Conservation (phyloP, 2,329 filamentous ascomycete genomes). For the Aspergillus pseudoviridinutans region DNA sequence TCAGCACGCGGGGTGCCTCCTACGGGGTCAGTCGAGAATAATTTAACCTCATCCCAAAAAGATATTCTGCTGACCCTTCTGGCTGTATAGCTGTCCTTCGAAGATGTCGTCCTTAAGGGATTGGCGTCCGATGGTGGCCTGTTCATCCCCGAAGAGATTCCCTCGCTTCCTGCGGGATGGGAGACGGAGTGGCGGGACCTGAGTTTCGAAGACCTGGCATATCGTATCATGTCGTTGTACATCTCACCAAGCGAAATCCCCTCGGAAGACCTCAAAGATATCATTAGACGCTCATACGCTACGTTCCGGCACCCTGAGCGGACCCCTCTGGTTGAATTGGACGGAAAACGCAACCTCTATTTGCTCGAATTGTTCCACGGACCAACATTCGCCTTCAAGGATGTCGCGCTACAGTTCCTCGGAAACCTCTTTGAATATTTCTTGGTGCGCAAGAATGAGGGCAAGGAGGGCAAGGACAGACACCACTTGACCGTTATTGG, state of each 20-base stretch:
- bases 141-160: conserved; percentile 68
- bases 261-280: conserved; percentile 69
- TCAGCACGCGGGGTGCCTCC: conserved; percentile 30
- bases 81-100: conserved; percentile 63
- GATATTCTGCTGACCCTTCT: conserved; percentile 8
- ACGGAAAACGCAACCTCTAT: conserved; percentile 68
- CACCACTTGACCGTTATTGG: conserved; percentile 84
- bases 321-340: conserved; percentile 74
- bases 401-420: conserved; percentile 87
- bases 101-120: conserved; percentile 85
- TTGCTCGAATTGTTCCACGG: conserved; percentile 95
- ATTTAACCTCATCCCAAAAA: neutral
- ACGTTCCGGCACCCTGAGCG: conserved; percentile 79
- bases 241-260: conserved; percentile 83
- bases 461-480: conserved; percentile 51
- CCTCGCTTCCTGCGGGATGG: conserved; percentile 19
- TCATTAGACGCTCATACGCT: conserved; percentile 80
- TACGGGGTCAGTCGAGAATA: conserved; percentile 22
- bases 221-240: conserved; percentile 81
- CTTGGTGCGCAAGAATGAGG: conserved; percentile 42
- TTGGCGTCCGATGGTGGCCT: conserved; percentile 82
- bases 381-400: conserved; percentile 93
- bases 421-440: conserved; percentile 74
- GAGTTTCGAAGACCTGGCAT: conserved; percentile 45
- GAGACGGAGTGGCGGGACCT: conserved; percentile 25